Conservation (phyloP, 1,139 yeast genomes). For the Taphrina pruni region DNA sequence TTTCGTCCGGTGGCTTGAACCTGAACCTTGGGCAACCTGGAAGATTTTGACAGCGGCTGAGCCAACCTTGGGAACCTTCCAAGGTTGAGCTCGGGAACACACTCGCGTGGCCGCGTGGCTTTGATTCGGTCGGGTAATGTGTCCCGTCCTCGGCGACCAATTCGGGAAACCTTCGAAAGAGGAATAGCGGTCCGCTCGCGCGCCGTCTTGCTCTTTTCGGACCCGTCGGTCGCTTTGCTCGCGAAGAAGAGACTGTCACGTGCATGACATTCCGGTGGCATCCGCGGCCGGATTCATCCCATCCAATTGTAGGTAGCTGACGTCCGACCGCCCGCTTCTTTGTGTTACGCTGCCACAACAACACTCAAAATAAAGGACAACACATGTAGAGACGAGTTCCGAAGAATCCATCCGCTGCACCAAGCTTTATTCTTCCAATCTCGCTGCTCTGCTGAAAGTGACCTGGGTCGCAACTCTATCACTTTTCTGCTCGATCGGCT, state of each 20-base stretch:
- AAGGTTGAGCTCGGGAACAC: no score
- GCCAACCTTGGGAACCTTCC: no score
- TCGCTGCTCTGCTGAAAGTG: background rate
- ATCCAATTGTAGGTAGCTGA: background rate
- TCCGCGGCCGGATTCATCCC: background rate
- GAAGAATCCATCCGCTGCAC: background rate
- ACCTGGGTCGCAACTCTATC: background rate
- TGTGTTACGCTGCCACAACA: conserved; percentile 17
- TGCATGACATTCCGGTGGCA: conserved; percentile 1
- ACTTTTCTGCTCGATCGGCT: no score
- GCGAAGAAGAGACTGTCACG: background rate
- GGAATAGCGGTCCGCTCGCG: background rate
- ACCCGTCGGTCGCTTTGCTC: background rate
- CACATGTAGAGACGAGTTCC: background rate
- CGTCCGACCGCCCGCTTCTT: no score
- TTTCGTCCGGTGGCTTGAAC: no score
- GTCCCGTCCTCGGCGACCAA: background rate
- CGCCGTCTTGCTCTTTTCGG: background rate
- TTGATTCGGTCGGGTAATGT: no score
- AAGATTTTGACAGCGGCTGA: no score
- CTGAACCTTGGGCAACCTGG: no score
- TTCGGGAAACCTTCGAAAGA: no score
- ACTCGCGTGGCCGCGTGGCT: no score
- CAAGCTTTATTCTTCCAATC: background rate
- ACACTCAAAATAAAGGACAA: conserved; percentile 24